Evolutionary conservation across 257 asterid genomes (phyloP).

Genomic region (Avicennia marina): DNA sequence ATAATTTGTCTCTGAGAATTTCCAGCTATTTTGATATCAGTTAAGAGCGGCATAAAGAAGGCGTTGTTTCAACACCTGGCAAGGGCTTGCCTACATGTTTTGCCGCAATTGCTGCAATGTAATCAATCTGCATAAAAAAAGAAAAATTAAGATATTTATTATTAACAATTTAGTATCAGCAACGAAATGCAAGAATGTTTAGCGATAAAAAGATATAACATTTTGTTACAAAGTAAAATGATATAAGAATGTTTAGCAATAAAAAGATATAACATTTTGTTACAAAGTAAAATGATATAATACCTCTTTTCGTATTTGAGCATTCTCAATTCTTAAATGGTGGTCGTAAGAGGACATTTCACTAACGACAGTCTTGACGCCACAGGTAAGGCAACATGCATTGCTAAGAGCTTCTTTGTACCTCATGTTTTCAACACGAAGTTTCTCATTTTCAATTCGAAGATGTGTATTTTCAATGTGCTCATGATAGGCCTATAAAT

Average conservation of each 20-base stretch:
- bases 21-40: too few species aligned
- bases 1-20: too few species aligned
- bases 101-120: constrained; percentile 3
- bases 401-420: constrained; percentile 31
- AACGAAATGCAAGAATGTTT: neutral
- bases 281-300: too few species aligned
- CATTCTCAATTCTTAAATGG: constrained; percentile 30
- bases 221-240: too few species aligned
- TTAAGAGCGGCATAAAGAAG: too few species aligned
- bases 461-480: constrained; percentile 27
- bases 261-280: too few species aligned
- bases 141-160: neutral
- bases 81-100: constrained; percentile 16
- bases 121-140: neutral
- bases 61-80: too few species aligned
- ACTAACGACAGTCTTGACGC: constrained; percentile 26
- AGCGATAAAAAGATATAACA: too few species aligned
- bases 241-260: too few species aligned
- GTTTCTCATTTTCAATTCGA: constrained; percentile 26
- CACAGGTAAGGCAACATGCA: constrained; percentile 36
- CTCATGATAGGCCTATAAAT: constrained; percentile 26
- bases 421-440: constrained; percentile 33
- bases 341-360: constrained; percentile 37
- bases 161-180: neutral
- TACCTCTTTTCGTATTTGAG: constrained; percentile 38